These are phyloP conservation scores for Silene latifolia DNA, from an alignment of 148 eudicot species.

Conservation along the genomic window DNA sequence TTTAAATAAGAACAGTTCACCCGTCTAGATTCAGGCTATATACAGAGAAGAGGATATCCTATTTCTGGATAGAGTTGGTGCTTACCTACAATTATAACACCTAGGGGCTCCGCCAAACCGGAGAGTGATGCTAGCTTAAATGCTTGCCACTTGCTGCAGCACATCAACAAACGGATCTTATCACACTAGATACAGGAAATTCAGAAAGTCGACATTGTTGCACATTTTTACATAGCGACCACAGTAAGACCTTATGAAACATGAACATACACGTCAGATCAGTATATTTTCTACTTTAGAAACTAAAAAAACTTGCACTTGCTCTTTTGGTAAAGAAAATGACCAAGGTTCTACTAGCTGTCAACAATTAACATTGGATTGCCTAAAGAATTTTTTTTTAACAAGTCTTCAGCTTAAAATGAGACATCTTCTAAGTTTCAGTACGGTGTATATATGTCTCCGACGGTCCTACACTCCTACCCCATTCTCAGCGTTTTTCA, in stretches of 20 bases:
- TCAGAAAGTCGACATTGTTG: not conserved
- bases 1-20: not conserved
- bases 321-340: too few species aligned
- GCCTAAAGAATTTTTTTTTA: not conserved
- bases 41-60: not conserved
- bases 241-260: not conserved
- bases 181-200: not conserved
- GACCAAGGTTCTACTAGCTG: not conserved
- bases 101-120: slow-evolving; percentile 95
- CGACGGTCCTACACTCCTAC: too few species aligned
- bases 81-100: slow-evolving; percentile 87
- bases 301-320: too few species aligned
- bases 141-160: slow-evolving; percentile 95
- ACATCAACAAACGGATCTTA: slow-evolving; percentile 12
- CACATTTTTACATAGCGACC: not conserved
- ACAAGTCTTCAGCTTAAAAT: not conserved
- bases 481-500: too few species aligned
- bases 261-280: not conserved
- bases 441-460: too few species aligned
- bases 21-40: not conserved
- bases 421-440: not conserved
- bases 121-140: slow-evolving; percentile 95
- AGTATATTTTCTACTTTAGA: not conserved
- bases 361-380: not conserved
- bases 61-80: not conserved